Evolutionary conservation across 805 yeast genomes (phyloP).

Genomic region (Candida koratica): DNA sequence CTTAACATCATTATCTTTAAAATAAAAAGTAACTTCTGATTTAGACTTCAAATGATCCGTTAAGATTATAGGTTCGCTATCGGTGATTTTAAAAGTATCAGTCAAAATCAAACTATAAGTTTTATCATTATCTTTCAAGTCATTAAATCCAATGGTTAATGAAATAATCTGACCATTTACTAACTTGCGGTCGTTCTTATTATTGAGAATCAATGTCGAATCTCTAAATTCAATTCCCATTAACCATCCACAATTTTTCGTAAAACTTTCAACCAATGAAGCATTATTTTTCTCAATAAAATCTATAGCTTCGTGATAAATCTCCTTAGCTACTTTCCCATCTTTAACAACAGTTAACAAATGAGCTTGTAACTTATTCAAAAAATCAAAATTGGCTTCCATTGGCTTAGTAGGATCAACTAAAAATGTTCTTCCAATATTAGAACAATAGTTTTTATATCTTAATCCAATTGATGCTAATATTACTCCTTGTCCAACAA

Average conservation of each 20-base stretch:
- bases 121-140: slow-evolving; percentile 48
- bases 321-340: slow-evolving; percentile 63
- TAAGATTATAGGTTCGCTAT: slow-evolving; percentile 56
- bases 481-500: slow-evolving; percentile 71
- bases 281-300: slow-evolving; percentile 57
- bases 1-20: slow-evolving; percentile 57
- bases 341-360: slow-evolving; percentile 59
- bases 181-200: slow-evolving; percentile 64
- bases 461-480: slow-evolving; percentile 80
- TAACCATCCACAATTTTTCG: slow-evolving; percentile 82
- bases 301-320: slow-evolving; percentile 61
- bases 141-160: slow-evolving; percentile 72
- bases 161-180: slow-evolving; percentile 72
- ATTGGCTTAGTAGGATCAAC: slow-evolving; percentile 83
- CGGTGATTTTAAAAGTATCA: slow-evolving; percentile 74
- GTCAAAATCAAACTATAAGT: slow-evolving; percentile 69
- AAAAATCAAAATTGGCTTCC: slow-evolving; percentile 73
- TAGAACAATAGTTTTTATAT: slow-evolving; percentile 85
- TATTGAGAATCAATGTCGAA: slow-evolving; percentile 64
- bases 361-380: slow-evolving; percentile 64
- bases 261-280: slow-evolving; percentile 58
- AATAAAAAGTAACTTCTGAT: slow-evolving; percentile 77
- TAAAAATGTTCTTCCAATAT: slow-evolving; percentile 80
- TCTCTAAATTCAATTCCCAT: slow-evolving; percentile 90
- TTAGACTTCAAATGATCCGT: slow-evolving; percentile 71